These are phyloP conservation scores for Marchantia polymorpha DNA, from an alignment of 225 moss, liverwort and hornwort species.

Conservation along the genomic window DNA sequence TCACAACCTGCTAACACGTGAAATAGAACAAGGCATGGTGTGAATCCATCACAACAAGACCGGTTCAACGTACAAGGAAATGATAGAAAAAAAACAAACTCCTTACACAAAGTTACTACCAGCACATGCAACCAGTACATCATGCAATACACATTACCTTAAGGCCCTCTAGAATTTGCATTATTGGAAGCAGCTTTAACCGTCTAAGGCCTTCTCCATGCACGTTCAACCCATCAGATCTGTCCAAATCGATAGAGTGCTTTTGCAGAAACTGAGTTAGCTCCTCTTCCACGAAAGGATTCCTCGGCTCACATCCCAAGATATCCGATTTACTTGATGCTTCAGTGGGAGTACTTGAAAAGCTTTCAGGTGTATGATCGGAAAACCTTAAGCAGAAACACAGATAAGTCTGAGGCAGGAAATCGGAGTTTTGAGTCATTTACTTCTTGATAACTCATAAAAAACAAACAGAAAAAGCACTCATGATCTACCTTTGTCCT, in stretches of 20 bases:
- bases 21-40: no score
- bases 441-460: background rate
- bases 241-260: constrained; percentile 1
- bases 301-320: background rate
- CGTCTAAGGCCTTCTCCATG: constrained; percentile 60
- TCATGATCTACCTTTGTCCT: constrained; percentile 19
- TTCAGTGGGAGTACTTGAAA: constrained; percentile 3
- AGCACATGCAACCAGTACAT: background rate
- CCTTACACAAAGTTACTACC: background rate
- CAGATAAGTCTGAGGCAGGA: background rate
- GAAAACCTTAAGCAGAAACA: constrained; percentile 15
- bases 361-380: background rate
- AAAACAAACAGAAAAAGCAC: background rate
- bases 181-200: constrained; percentile 42
- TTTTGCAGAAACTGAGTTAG: background rate
- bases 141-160: constrained; percentile 21
- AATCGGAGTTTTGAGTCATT: background rate
- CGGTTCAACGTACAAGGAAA: background rate
- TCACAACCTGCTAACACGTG: no score
- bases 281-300: background rate
- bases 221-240: constrained; percentile 32
- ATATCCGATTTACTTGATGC: constrained; percentile 18
- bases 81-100: background rate
- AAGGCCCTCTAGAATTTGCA: constrained; percentile 55
- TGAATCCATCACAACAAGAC: no score